Evolutionary conservation across 495 filamentous ascomycete genomes (phyloP).

Genomic region (Tuber umbilicatum): DNA sequence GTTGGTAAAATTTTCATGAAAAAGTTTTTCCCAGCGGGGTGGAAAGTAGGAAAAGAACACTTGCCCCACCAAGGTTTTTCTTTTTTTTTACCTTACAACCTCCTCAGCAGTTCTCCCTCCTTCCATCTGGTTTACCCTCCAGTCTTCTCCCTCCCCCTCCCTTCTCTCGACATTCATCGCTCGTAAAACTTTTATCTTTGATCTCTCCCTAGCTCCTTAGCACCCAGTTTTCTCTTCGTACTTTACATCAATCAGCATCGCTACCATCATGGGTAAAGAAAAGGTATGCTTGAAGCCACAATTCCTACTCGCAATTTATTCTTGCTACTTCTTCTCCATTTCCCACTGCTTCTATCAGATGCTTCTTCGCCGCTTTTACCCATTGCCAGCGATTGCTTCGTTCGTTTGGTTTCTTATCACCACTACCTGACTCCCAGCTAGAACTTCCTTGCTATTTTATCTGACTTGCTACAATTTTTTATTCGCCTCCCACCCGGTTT

Average conservation of each 20-base stretch:
- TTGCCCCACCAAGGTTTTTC: neutral
- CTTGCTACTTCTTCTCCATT: neutral
- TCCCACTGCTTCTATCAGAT: neutral
- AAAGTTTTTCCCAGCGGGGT: neutral
- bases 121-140: neutral
- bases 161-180: neutral
- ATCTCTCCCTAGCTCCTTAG: neutral
- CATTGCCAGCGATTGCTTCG: neutral
- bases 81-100: neutral
- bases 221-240: neutral
- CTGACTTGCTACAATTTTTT: neutral
- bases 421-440: neutral
- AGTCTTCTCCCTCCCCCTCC: slow-evolving; percentile 7
- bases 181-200: neutral
- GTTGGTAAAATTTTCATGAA: neutral
- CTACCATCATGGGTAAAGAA: slow-evolving; percentile 43
- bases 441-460: neutral
- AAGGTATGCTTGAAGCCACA: slow-evolving; percentile 37
- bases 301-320: neutral
- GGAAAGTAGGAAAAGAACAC: neutral
- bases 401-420: neutral
- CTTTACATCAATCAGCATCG: slow-evolving; percentile 9
- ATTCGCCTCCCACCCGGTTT: neutral
- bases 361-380: neutral
- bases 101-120: neutral